phyloP scores from a whole-genome alignment of 257 asterid species.

The Primulina tabacum region DNA sequence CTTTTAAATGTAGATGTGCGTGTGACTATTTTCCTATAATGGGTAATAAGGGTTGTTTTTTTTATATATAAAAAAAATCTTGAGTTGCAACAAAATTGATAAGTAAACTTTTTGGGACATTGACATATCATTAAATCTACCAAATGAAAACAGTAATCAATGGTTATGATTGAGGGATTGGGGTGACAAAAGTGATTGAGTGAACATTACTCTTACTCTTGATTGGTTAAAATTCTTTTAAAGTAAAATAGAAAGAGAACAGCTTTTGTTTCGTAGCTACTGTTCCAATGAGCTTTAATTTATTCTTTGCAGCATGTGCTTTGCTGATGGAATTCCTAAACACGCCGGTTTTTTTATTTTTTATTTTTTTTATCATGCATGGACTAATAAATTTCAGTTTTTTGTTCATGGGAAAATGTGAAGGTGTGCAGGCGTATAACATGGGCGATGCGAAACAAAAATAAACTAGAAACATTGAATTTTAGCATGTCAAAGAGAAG shows the following conservation, averaged over 20 bases:
- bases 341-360: background rate
- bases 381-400: background rate
- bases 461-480: too few relatives aligned
- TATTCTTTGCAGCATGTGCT: constrained; percentile 20
- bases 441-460: too few relatives aligned
- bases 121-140: constrained; percentile 25
- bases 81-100: too few relatives aligned
- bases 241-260: background rate
- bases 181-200: constrained; percentile 26
- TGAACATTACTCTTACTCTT: constrained; percentile 22
- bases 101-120: too few relatives aligned
- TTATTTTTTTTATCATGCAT: too few relatives aligned
- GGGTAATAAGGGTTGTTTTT: too few relatives aligned
- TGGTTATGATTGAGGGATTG: constrained; percentile 14
- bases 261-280: constrained; percentile 26
- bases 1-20: too few relatives aligned
- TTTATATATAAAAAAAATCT: too few relatives aligned
- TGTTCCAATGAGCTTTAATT: constrained; percentile 22
- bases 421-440: too few relatives aligned
- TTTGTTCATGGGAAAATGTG: too few relatives aligned
- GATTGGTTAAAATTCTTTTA: background rate
- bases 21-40: too few relatives aligned
- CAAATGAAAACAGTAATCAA: constrained; percentile 27
- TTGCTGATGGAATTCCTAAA: background rate
- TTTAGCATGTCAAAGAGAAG: too few relatives aligned